Conservation (phyloP, 257 asterid species). For the Hygrophila difformis region DNA sequence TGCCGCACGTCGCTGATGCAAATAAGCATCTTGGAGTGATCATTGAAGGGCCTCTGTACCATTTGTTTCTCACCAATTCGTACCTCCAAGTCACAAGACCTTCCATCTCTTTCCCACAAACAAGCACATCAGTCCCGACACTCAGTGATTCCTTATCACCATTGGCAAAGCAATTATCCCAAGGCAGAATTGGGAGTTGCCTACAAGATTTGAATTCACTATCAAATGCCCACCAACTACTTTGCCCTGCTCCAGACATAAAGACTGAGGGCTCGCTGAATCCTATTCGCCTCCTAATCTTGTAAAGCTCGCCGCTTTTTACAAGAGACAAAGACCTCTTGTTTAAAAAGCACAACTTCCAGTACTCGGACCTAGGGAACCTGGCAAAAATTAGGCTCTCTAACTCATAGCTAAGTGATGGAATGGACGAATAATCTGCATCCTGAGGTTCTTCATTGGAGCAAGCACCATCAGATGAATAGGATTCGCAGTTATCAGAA, state of each 20-base stretch:
- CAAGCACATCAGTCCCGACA: slow-evolving; percentile 63
- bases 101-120: slow-evolving; percentile 57
- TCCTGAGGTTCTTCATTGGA: slow-evolving; percentile 55
- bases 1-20: slow-evolving; percentile 65
- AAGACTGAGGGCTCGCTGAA: slow-evolving; percentile 49
- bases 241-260: slow-evolving; percentile 65
- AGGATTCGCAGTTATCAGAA: too few species aligned
- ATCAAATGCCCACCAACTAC: slow-evolving; percentile 63
- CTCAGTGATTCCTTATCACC: slow-evolving; percentile 74
- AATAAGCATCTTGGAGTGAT: slow-evolving; percentile 63
- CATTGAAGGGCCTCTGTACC: slow-evolving; percentile 71
- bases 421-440: slow-evolving; percentile 57
- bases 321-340: slow-evolving; percentile 43
- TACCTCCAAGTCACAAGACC: slow-evolving; percentile 67
- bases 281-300: slow-evolving; percentile 40
- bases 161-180: slow-evolving; percentile 44
- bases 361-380: slow-evolving; percentile 50
- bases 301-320: slow-evolving; percentile 45
- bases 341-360: slow-evolving; percentile 50
- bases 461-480: slow-evolving; percentile 8
- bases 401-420: slow-evolving; percentile 51
- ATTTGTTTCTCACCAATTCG: slow-evolving; percentile 41
- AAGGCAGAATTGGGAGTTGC: slow-evolving; percentile 54
- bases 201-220: slow-evolving; percentile 41
- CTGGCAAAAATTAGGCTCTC: slow-evolving; percentile 61